A percentile compares a stretch with the other conserved stretches of the same genome.
phyloP scores from a whole-genome alignment of 73 alveolate species.

The Diophrys appendiculata region DNA sequence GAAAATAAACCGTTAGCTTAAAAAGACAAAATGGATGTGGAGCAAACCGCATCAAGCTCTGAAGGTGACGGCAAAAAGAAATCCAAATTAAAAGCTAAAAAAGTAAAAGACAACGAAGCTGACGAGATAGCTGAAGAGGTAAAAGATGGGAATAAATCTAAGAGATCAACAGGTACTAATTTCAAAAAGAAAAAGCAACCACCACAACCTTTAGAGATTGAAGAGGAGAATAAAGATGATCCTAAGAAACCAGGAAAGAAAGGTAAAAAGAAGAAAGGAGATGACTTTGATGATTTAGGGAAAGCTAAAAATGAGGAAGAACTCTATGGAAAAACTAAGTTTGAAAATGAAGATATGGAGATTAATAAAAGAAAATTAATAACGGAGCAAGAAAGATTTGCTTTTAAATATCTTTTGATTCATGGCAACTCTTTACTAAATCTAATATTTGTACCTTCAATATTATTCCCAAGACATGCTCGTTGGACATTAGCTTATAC shows the following conservation, averaged over 20 bases:
- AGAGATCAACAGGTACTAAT: background rate
- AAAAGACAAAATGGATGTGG: too few relatives aligned
- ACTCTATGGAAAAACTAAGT: too few relatives aligned
- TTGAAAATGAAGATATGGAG: too few relatives aligned
- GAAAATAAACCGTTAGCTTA: too few relatives aligned
- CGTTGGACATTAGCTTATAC: slow-evolving; percentile 8
- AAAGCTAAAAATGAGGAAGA: background rate
- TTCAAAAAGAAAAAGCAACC: background rate
- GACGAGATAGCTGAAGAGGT: too few relatives aligned
- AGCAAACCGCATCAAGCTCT: too few relatives aligned
- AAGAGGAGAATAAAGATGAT: background rate
- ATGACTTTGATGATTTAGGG: background rate
- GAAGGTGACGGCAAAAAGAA: too few relatives aligned
- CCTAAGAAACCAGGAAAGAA: background rate
- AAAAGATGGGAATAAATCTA: too few relatives aligned
- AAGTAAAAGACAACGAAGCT: too few relatives aligned
- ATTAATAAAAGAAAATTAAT: too few relatives aligned
- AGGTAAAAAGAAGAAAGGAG: background rate
- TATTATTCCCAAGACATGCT: slow-evolving; percentile 26
- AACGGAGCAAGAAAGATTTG: too few relatives aligned
- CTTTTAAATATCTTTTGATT: background rate
- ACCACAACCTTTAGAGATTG: background rate
- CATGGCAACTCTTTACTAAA: slow-evolving; percentile 30
- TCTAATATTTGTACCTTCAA: slow-evolving; percentile 5
- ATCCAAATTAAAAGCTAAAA: too few relatives aligned